Percentiles rank a stretch among this genome's conserved stretches.
Conservation (phyloP, 768 basidiomycete species). For the Lactifluus volemus region DNA sequence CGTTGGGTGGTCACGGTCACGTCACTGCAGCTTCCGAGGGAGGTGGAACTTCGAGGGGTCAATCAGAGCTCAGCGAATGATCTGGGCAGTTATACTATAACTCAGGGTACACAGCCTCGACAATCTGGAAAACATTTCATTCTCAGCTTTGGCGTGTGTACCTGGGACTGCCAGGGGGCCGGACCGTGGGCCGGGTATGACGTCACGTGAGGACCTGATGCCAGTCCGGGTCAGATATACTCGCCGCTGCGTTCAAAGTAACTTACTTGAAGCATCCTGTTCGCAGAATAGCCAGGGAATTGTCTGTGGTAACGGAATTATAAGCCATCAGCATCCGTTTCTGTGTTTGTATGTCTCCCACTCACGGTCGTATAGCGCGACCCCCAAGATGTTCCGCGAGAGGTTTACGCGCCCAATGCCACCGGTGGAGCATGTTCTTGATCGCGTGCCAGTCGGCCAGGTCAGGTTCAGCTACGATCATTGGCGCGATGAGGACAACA, state of each 20-base stretch:
- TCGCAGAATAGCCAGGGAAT: slow-evolving; percentile 52
- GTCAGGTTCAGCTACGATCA: slow-evolving; percentile 42
- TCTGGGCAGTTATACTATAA: no score
- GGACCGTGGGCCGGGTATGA: slow-evolving; percentile 39
- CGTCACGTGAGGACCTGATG: slow-evolving; percentile 40
- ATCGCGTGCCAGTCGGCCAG: slow-evolving; percentile 45
- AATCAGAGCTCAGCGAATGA: no score
- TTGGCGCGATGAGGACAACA: slow-evolving; percentile 59
- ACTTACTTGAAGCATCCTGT: slow-evolving; percentile 84
- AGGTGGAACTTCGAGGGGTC: no score
- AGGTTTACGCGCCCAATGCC: slow-evolving; percentile 85
- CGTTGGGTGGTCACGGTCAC: no score
- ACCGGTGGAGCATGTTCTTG: slow-evolving; percentile 46
- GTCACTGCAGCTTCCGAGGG: no score
- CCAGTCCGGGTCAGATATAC: slow-evolving; percentile 57
- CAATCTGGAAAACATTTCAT: no score
- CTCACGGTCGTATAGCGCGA: slow-evolving; percentile 86
- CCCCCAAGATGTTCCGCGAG: slow-evolving; percentile 19
- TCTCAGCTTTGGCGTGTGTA: no score
- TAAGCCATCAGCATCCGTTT: no score
- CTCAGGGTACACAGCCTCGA: no score
- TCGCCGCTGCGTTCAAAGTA: slow-evolving; percentile 90
- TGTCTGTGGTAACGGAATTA: slow-evolving; percentile 34
- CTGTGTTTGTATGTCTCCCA: slow-evolving; percentile 22
- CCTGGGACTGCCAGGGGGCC: no score